Conservation (phyloP, 2,329 filamentous ascomycete species). For the Trichoderma hamatum region DNA sequence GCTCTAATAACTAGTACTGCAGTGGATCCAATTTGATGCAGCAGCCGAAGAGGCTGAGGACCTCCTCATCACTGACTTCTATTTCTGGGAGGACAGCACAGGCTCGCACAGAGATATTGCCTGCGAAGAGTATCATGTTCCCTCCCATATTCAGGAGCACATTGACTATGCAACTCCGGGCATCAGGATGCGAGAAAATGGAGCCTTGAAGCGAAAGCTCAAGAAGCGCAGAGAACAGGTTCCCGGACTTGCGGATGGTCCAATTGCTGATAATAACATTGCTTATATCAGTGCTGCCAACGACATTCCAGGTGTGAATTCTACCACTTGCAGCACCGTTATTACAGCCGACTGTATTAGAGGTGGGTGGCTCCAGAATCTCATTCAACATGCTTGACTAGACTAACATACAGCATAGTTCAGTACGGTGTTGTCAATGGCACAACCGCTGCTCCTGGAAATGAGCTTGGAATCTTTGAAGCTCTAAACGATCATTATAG, state of each 20-base stretch:
- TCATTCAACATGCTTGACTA: neutral
- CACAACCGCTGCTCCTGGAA: neutral
- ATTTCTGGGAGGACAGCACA: conserved; percentile 49
- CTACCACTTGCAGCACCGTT: neutral
- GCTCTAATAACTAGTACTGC: conserved; percentile 27
- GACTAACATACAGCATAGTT: neutral
- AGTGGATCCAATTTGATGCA: conserved; percentile 41
- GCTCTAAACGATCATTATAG: neutral
- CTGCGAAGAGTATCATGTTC: conserved; percentile 31
- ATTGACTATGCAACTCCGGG: conserved; percentile 13
- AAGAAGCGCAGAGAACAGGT: neutral
- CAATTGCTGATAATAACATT: neutral
- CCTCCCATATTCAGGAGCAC: neutral
- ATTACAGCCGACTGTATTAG: conserved; percentile 14
- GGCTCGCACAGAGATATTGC: conserved; percentile 40
- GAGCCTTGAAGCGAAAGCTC: neutral
- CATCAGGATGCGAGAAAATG: neutral
- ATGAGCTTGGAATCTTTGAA: conserved; percentile 19
- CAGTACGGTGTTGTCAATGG: neutral
- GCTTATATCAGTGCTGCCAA: conserved; percentile 1
- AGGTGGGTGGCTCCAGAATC: neutral
- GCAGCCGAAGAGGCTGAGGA: conserved; percentile 44
- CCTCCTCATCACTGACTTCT: conserved; percentile 57
- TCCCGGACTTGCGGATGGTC: neutral
- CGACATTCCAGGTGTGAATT: neutral